A percentile compares a stretch with the other conserved stretches of the same genome.
phyloP scores from a whole-genome alignment of 2,329 filamentous ascomycete species.

The Aspergillus ochraceus region DNA sequence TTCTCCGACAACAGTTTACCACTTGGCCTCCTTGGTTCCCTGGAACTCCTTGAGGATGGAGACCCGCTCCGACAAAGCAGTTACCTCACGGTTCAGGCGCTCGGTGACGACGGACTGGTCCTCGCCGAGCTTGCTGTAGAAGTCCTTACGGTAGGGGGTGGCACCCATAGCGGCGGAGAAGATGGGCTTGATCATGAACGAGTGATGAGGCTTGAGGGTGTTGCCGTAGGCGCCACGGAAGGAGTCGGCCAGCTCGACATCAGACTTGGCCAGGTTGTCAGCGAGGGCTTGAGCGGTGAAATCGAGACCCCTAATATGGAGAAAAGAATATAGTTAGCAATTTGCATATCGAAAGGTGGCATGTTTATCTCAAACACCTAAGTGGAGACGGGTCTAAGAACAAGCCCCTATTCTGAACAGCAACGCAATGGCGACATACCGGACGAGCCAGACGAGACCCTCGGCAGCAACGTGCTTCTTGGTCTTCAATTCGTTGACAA shows the following conservation, averaged over 20 bases:
- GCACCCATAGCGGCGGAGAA: slow-evolving; percentile 93
- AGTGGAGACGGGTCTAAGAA: slow-evolving; percentile 1
- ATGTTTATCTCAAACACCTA: slow-evolving; percentile 1
- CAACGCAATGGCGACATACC: slow-evolving; percentile 52
- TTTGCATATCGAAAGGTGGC: background rate
- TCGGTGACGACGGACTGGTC: slow-evolving; percentile 56
- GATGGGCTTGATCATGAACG: slow-evolving; percentile 83
- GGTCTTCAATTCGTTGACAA: slow-evolving; percentile 80
- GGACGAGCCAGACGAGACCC: slow-evolving; percentile 85
- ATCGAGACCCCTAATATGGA: slow-evolving; percentile 71
- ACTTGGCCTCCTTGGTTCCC: slow-evolving; percentile 53
- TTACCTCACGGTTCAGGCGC: slow-evolving; percentile 70
- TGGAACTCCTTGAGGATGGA: slow-evolving; percentile 70
- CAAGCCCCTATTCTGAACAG: background rate
- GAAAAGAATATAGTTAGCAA: slow-evolving; percentile 4
- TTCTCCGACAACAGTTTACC: slow-evolving; percentile 27
- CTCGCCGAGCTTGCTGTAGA: slow-evolving; percentile 77
- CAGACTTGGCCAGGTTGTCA: slow-evolving; percentile 67
- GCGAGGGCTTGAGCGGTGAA: slow-evolving; percentile 86
- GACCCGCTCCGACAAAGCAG: slow-evolving; percentile 75
- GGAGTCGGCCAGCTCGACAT: slow-evolving; percentile 77
- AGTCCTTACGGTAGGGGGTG: slow-evolving; percentile 89
- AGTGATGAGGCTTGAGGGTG: slow-evolving; percentile 91
- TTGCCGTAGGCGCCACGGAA: slow-evolving; percentile 82
- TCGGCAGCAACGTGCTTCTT: slow-evolving; percentile 89